phyloP scores from a whole-genome alignment of 257 asterid genomes.

The Solanum arcanum region DNA sequence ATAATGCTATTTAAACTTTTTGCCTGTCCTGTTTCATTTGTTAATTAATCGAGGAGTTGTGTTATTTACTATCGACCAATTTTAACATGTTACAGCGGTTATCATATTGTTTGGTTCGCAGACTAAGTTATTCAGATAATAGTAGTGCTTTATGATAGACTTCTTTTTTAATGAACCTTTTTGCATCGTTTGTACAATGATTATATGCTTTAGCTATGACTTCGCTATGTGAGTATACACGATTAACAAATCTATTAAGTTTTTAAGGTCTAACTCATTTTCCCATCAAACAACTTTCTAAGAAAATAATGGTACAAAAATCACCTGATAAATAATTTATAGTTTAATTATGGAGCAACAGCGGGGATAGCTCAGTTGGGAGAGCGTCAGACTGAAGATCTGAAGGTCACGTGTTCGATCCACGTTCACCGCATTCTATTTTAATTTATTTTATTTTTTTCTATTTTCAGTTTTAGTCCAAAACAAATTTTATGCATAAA shows the following conservation, averaged over 20 bases:
- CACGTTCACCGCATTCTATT: constrained; percentile 69
- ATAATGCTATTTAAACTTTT: neutral
- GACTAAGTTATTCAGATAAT: too few species aligned
- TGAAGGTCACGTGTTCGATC: constrained; percentile 98
- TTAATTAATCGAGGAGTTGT: neutral
- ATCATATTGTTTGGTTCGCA: neutral
- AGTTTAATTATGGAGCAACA: fast-evolving
- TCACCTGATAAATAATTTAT: neutral
- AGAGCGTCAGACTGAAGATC: constrained; percentile 93
- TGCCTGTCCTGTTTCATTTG: neutral
- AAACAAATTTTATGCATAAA: neutral
- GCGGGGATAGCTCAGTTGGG: constrained; percentile 99
- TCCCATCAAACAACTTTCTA: neutral
- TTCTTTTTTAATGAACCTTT: neutral
- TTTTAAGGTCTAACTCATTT: neutral
- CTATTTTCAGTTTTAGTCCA: neutral
- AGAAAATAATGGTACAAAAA: neutral
- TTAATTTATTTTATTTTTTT: fast-evolving
- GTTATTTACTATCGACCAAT: neutral
- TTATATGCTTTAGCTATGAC: neutral
- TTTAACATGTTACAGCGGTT: neutral
- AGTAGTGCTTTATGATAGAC: neutral
- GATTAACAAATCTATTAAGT: neutral
- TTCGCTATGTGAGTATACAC: neutral
- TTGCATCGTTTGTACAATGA: neutral